Evolutionary conservation across 208 protist species (phyloP).

Genomic region (Leishmania guyanensis): DNA sequence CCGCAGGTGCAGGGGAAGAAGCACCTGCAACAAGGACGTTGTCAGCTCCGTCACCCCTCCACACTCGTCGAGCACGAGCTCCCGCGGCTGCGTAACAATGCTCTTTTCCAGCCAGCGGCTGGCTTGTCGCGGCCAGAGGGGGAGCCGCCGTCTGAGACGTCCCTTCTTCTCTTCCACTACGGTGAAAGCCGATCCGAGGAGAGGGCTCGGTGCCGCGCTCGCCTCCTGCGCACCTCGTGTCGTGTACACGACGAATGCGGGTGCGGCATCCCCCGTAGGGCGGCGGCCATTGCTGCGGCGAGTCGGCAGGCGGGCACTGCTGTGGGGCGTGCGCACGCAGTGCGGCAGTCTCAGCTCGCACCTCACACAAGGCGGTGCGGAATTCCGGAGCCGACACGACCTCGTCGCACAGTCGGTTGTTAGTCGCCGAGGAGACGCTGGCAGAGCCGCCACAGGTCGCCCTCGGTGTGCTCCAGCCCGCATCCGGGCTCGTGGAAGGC

Average conservation of each 20-base stretch:
- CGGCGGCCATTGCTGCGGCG: too few species aligned
- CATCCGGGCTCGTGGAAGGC: neutral
- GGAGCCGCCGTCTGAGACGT: too few species aligned
- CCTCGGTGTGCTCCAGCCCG: neutral
- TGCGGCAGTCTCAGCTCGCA: neutral
- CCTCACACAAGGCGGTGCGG: neutral
- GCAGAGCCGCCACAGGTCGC: neutral
- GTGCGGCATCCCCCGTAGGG: too few species aligned
- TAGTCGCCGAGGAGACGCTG: too few species aligned
- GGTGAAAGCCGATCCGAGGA: neutral
- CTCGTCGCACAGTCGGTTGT: too few species aligned
- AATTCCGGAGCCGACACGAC: neutral
- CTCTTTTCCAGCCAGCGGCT: neutral
- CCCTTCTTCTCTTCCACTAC: too few species aligned
- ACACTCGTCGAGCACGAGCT: conserved; percentile 14
- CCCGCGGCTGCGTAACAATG: too few species aligned
- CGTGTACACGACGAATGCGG: too few species aligned
- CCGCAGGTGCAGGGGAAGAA: conserved; percentile 8
- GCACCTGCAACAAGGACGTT: conserved; percentile 28
- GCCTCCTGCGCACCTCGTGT: too few species aligned
- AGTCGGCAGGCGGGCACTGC: too few species aligned
- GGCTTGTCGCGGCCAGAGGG: conserved; percentile 21
- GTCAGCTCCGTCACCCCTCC: conserved; percentile 26
- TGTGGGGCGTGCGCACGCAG: neutral
- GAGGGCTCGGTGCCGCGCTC: neutral